Conservation (phyloP, 2,329 filamentous ascomycete species). For the Trichoderma lentiforme region DNA sequence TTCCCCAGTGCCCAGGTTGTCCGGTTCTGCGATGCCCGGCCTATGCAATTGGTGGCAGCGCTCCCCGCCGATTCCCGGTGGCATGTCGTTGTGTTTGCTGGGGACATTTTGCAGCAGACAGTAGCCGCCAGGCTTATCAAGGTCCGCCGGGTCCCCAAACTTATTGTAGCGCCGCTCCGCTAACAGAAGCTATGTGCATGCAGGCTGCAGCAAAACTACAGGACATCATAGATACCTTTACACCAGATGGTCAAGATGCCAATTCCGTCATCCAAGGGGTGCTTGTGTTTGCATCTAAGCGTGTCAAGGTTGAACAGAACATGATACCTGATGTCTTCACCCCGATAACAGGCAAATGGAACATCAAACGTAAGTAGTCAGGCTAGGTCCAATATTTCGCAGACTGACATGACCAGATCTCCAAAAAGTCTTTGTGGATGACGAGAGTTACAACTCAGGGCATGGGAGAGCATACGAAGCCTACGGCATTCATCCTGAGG, state of each 20-base stretch:
- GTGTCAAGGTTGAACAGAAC: background rate
- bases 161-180: background rate
- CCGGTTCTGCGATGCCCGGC: background rate
- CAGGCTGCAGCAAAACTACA: background rate
- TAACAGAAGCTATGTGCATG: background rate
- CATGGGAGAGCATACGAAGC: background rate
- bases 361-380: background rate
- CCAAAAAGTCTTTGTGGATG: background rate
- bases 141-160: background rate
- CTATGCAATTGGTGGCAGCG: background rate
- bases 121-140: background rate
- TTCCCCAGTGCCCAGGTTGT: constrained; percentile 1
- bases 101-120: background rate
- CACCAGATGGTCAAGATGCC: background rate
- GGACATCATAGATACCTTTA: background rate
- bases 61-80: background rate
- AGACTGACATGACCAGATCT: background rate
- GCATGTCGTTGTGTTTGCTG: background rate
- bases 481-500: background rate
- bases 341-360: background rate
- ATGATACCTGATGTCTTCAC: background rate
- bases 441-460: background rate
- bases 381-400: background rate
- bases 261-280: background rate
- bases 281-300: background rate